Base-by-base conservation (phyloP, 2,329 filamentous ascomycete genomes). In the Pseudogymnoascus sp. region DNA sequence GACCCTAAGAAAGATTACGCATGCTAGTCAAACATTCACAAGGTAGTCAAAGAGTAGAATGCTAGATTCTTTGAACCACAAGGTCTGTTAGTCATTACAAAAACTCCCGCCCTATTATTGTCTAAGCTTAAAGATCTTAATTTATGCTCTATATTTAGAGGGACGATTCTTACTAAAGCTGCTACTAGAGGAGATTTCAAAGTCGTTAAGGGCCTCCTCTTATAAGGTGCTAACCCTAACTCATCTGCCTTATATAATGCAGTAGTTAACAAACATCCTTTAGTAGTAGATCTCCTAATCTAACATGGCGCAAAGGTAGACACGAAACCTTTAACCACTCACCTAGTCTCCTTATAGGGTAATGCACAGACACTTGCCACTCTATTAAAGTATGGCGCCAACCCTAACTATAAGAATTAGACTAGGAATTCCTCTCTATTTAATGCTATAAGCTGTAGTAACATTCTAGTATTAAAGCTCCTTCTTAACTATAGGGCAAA, bases 241-340 rank as follows among this genome's bases (percentile, higher is more conserved):
- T 64, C 67, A 8, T 54, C 67, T 6, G 64, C 67, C 1, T 39
- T 68, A n/a, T 64, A 34, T 39, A 14, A 45, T 36, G 65, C 67
- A 14, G 61, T 62, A 11, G 60, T 23, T 6, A 62, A 51, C 54
- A 61, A 60, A 4, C 19, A 60, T 34, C 62, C 62, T 6, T 41
- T 60, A 5, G 34, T 67, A 31, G 63, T 66, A 3, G 63, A 65
- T n/a, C 21, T 64, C 1, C 60, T 68, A 6, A 62, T 68, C 21
- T 61, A 67, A 31, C 45, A 66, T 36, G 64, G 65, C 11, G 66
- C 67, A 43, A 25, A 51, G 8, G 62, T 64, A 13, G 31, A 31
- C 2, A 68, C 65, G 34, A 64, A 64, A 25, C 65, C 65, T 36
- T 51, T 64, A 2, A 60, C 64, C 7, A 21, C 67, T 4, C 63